A percentile compares a stretch with the other conserved stretches of the same genome.
These are phyloP conservation scores for Aspergillus novofumigatus DNA, from an alignment of 2,329 filamentous ascomycete genomes.

Conservation along the genomic window DNA sequence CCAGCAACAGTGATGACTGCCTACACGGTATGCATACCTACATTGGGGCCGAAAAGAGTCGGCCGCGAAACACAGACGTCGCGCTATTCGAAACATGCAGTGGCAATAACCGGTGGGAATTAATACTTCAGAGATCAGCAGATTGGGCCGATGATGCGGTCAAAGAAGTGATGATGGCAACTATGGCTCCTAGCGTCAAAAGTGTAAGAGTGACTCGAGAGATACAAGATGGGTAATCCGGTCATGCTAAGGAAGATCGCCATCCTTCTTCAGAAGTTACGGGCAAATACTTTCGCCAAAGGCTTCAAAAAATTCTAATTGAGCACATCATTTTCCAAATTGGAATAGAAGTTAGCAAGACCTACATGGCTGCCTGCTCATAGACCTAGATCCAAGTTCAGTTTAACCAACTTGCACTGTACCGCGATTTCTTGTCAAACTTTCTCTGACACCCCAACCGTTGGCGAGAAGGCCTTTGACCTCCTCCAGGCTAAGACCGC, in stretches of 20 bases:
- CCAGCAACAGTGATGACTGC: background rate
- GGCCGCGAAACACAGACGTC: no score
- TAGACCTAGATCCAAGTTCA: background rate
- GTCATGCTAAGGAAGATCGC: no score
- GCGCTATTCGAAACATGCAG: no score
- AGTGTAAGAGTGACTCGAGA: no score
- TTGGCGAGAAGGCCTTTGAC: constrained; percentile 66
- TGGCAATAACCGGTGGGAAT: no score
- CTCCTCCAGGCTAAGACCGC: constrained; percentile 75
- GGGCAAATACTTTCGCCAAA: background rate
- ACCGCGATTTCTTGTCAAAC: constrained; percentile 22
- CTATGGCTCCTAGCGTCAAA: no score
- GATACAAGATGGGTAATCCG: no score
- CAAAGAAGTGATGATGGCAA: no score
- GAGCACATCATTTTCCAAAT: background rate
- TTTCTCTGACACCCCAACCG: constrained; percentile 66
- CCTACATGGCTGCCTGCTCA: background rate
- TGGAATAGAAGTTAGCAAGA: background rate
- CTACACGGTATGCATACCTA: background rate
- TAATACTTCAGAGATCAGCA: background rate
- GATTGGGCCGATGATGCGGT: background rate
- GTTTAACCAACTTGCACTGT: background rate
- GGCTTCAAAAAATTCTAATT: background rate
- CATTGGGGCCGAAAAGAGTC: no score
- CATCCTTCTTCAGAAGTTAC: background rate